Percentiles rank a stretch among this genome's conserved stretches.
Conservation (phyloP, 164 flowering plant species). For the Buxus sempervirens region DNA sequence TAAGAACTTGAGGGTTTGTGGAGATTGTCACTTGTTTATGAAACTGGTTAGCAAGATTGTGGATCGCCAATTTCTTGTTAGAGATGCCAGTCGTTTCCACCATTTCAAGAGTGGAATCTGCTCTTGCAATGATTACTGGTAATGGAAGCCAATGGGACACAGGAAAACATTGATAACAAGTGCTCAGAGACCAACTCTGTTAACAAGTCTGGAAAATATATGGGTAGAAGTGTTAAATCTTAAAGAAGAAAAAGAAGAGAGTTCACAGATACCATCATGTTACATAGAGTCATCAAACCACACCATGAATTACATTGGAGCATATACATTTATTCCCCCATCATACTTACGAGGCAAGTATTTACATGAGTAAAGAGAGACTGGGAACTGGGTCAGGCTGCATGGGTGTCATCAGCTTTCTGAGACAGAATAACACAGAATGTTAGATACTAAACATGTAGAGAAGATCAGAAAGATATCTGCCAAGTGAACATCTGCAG, state of each 20-base stretch:
- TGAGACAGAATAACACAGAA: neutral
- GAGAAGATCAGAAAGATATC: neutral
- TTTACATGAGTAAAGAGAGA: too few relatives aligned
- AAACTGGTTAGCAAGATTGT: constrained; percentile 67
- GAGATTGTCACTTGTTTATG: constrained; percentile 70
- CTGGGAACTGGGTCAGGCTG: neutral
- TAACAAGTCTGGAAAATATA: neutral
- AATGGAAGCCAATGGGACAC: constrained; percentile 9
- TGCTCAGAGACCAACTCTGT: neutral
- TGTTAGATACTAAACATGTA: neutral
- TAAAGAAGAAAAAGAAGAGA: neutral
- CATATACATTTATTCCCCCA: neutral
- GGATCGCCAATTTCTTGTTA: constrained; percentile 53
- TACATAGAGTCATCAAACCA: neutral
- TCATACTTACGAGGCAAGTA: neutral
- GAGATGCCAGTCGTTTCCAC: constrained; percentile 92
- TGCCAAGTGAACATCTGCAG: neutral
- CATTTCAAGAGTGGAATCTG: constrained; percentile 72
- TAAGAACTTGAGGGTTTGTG: constrained; percentile 81
- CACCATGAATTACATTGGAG: neutral
- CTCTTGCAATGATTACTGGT: constrained; percentile 93
- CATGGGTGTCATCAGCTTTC: neutral
- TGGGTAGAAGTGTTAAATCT: neutral
- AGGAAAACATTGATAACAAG: too few relatives aligned
- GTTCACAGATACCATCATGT: neutral